Base-by-base conservation (phyloP, 306 rosid genomes). In the Ceratonia siliqua region DNA sequence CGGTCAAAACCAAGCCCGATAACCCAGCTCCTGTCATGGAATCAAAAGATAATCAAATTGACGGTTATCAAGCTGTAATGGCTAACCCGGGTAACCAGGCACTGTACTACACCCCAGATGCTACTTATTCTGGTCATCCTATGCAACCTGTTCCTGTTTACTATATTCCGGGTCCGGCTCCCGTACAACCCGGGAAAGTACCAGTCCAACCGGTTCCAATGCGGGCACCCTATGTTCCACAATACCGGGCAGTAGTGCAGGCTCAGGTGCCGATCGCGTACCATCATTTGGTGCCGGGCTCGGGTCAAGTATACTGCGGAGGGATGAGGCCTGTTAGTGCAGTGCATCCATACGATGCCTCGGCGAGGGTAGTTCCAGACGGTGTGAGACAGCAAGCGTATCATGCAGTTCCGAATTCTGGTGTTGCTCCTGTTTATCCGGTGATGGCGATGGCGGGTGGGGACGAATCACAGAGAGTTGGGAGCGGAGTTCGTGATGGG, bases 1-100 rank as follows among this genome's bases (percentile, higher is more conserved):
- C 91, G 0, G 96, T 94, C 8, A 91, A 87, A 80, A 94, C 94
- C 43, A 87, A 89, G 62, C 85, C 64, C 13, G 88, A 78, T 3
- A 78, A 72, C 54, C 79, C 80, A 18, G 68, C 55, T 25, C 81
- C 87, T 3, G 84, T 79, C 0, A 3, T 32, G 2, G 88, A 87
- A n/a, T 5, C 75, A 4, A 83, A 77, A 59, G 84, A 77, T 22
- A 78, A 59, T 61, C 83, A 75, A 52, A 7, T 41, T 1, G 74
- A 83, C 15, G 75, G 27, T 8, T 80, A 12, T 18, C 62, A 49
- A 74, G 30, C 62, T 2, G 94, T 81, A 76, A 32, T 69, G 21
- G 75, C 43, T 41, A 82, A 55, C 66, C 74, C 76, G 14, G 76
- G 65, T 39, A 79, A 48, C 64, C 83, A 81, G 38, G 65, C 73